Percentiles rank a stretch among this genome's conserved stretches.
These are phyloP conservation scores for Ganoderma lingzhi DNA, from an alignment of 1,284 basidiomycete genomes.

Conservation along the genomic window DNA sequence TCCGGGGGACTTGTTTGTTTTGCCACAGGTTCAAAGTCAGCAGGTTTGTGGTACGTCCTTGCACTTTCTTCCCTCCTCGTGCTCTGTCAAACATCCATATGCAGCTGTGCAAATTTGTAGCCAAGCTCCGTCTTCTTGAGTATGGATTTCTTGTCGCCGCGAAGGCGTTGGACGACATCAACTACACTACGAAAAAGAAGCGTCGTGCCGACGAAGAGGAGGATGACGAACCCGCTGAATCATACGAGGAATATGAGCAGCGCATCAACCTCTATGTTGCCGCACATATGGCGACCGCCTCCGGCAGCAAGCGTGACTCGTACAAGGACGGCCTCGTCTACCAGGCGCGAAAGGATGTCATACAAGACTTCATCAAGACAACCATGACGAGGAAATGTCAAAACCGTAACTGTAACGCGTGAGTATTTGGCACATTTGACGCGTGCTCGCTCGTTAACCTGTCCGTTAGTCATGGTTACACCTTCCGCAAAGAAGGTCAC, in stretches of 20 bases:
- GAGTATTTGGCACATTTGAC: constrained; percentile 47
- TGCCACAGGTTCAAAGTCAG: constrained; percentile 94
- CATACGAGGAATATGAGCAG: constrained; percentile 70
- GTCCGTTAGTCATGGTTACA: constrained; percentile 75
- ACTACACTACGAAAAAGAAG: constrained; percentile 43
- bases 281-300: constrained; percentile 65
- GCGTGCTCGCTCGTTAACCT: background rate
- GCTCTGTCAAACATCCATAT: constrained; percentile 4
- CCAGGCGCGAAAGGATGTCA: constrained; percentile 85
- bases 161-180: constrained; percentile 75
- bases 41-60: constrained; percentile 72
- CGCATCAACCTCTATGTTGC: constrained; percentile 81
- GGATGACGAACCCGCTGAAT: constrained; percentile 57
- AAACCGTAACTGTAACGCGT: constrained; percentile 83
- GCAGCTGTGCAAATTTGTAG: constrained; percentile 84
- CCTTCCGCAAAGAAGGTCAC: constrained; percentile 93
- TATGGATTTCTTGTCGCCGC: constrained; percentile 90
- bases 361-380: constrained; percentile 84
- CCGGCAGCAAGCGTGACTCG: constrained; percentile 74
- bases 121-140: constrained; percentile 91
- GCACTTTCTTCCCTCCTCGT: background rate
- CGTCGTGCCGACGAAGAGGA: constrained; percentile 53
- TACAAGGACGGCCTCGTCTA: constrained; percentile 93
- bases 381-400: constrained; percentile 79
- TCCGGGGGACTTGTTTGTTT: constrained; percentile 93